Base-by-base conservation (phyloP, 208 protist genomes). In the Kentomonas sorsogonicus region DNA sequence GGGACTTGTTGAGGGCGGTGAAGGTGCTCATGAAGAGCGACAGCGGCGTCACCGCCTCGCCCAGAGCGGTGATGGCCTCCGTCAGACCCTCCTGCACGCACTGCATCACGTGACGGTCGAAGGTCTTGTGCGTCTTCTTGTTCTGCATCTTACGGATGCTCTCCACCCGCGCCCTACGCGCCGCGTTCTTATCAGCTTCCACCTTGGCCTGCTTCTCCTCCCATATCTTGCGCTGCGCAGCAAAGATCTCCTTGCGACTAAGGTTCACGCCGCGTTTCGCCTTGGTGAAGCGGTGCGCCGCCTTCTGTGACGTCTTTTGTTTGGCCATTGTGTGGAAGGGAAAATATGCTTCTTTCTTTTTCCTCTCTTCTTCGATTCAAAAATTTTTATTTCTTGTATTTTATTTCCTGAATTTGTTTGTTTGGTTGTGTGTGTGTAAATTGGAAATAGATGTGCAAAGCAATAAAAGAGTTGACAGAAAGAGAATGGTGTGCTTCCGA, bases 21-120 rank as follows among this genome's bases (percentile, higher is more conserved):
- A 65, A 83, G 46, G 87, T 78, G 15, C 68, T 78, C 73, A 94
- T 89, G 69, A 89, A 91, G 39, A 94, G 70, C 10, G 87, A 79
- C 2, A 91, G 75, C 4, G 87, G 83, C 30, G 65, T 80, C 2
- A 91, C 78, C 11, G 57, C 53, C 59, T 94, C 78, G 0, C 71
- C 66, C 10, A 94, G 78, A 26, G 55, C 54, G 29, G 70, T 43
- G 59, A 94, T 91, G 23, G 80, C 85, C 30, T 70, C 72, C 20
- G 73, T 74, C 23, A 94, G 59, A 15, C 87, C 87, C 1, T 84
- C 83, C 50, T 91, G 87, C 29, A 94, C 83, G 15, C 72, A 75
- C 25, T 74, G 63, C 29, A 94, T 60, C 7, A 58, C 76, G 26
- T 27, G 44, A 15, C 65, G 69, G 51, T 94, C 83, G 41, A 94